Percentiles rank a stretch among this genome's conserved stretches.
These are phyloP conservation scores for Collybiopsis luxurians DNA, from an alignment of 768 basidiomycete species.

Conservation along the genomic window DNA sequence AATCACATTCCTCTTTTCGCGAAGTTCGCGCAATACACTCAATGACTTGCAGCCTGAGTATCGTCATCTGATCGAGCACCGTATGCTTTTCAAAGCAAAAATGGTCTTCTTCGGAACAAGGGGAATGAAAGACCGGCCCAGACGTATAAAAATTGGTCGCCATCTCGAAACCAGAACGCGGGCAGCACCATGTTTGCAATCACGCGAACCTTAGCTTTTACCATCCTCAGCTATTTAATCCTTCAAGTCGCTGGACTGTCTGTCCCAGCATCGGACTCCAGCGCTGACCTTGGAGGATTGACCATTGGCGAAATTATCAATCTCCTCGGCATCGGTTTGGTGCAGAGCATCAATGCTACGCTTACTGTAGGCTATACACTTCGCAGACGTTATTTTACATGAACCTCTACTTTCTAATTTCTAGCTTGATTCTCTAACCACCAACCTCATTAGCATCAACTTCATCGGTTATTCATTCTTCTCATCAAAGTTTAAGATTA, in stretches of 20 bases:
- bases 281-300: conserved; percentile 18
- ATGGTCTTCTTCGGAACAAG: too few relatives aligned
- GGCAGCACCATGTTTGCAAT: neutral
- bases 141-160: too few relatives aligned
- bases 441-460: conserved; percentile 35
- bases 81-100: too few relatives aligned
- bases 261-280: neutral
- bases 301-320: conserved; percentile 39
- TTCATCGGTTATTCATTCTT: conserved; percentile 28
- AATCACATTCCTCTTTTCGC: too few relatives aligned
- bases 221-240: conserved; percentile 15
- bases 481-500: too few relatives aligned
- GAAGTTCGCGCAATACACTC: too few relatives aligned
- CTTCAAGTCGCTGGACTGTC: conserved; percentile 22
- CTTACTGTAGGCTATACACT: conserved; percentile 30
- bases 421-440: conserved; percentile 33
- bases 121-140: too few relatives aligned
- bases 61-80: too few relatives aligned
- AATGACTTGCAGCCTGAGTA: too few relatives aligned
- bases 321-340: conserved; percentile 35
- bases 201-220: neutral
- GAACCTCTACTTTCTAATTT: neutral
- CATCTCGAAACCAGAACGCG: too few relatives aligned
- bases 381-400: neutral
- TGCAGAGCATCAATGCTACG: conserved; percentile 34